Evolutionary conservation across 163 green algal genomes (phyloP).

Genomic region (Scenedesmus sp.): DNA sequence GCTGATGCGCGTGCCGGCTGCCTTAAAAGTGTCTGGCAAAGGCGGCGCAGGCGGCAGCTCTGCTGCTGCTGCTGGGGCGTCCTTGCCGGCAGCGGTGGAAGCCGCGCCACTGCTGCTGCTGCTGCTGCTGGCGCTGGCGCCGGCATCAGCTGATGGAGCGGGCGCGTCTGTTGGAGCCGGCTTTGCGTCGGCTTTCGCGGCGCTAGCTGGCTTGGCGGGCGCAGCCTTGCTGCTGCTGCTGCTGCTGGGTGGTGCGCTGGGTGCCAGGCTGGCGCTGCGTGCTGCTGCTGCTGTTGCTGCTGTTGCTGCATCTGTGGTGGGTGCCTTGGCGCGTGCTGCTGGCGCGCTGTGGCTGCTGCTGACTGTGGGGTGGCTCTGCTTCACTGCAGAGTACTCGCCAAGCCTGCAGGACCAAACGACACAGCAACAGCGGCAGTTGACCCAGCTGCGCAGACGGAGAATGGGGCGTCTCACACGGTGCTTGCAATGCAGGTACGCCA

Average conservation of each 20-base stretch:
- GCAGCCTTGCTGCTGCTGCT: not conserved
- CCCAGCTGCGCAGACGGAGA: not conserved
- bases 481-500: not conserved
- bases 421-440: not conserved
- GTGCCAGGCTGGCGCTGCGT: not conserved
- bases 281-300: not conserved
- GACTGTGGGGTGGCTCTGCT: constrained; percentile 16
- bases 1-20: constrained; percentile 14
- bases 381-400: constrained; percentile 34
- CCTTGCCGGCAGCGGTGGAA: not conserved
- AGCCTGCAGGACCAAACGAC: not conserved
- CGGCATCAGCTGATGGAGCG: not conserved
- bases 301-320: not conserved
- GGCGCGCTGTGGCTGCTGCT: not conserved
- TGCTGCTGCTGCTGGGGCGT: not conserved
- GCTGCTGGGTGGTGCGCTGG: constrained; percentile 7
- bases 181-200: not conserved
- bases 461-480: not conserved
- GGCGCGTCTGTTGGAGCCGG: not conserved
- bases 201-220: not conserved
- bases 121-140: not conserved
- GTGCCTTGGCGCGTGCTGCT: not conserved
- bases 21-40: not conserved
- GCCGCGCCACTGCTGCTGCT: not conserved
- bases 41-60: not conserved